Evolutionary conservation across 768 basidiomycete genomes (phyloP).

Genomic region (Galerina marginata): DNA sequence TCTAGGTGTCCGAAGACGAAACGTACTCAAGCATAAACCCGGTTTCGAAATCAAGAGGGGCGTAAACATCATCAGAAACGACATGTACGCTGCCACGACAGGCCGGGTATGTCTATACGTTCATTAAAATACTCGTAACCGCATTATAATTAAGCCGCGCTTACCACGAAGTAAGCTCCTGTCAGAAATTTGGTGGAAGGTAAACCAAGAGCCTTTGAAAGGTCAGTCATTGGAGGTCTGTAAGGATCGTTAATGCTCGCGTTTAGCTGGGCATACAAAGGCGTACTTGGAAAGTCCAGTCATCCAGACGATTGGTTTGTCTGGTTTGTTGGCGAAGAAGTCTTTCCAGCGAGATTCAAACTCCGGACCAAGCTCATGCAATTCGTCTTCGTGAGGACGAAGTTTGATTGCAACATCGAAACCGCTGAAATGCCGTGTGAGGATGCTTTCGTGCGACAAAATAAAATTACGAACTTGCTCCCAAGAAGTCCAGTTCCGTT

Average conservation of each 20-base stretch:
- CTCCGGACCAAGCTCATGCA: constrained; percentile 50
- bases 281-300: constrained; percentile 43
- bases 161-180: too few species aligned
- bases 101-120: too few species aligned
- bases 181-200: too few species aligned
- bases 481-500: constrained; percentile 6
- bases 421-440: constrained; percentile 36
- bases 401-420: constrained; percentile 62
- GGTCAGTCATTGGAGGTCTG: constrained; percentile 5
- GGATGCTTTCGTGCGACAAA: neutral
- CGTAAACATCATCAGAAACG: too few species aligned
- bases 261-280: neutral
- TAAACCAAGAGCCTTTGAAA: neutral
- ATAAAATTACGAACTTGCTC: constrained; percentile 5
- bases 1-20: too few species aligned
- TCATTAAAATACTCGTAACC: too few species aligned
- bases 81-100: too few species aligned
- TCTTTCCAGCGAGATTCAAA: constrained; percentile 54
- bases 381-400: constrained; percentile 53
- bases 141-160: too few species aligned
- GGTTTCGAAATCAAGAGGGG: too few species aligned
- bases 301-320: constrained; percentile 58
- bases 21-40: too few species aligned
- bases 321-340: constrained; percentile 53
- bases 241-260: neutral